Conservation (phyloP, 805 yeast species). For the Kuraishia ogatae region DNA sequence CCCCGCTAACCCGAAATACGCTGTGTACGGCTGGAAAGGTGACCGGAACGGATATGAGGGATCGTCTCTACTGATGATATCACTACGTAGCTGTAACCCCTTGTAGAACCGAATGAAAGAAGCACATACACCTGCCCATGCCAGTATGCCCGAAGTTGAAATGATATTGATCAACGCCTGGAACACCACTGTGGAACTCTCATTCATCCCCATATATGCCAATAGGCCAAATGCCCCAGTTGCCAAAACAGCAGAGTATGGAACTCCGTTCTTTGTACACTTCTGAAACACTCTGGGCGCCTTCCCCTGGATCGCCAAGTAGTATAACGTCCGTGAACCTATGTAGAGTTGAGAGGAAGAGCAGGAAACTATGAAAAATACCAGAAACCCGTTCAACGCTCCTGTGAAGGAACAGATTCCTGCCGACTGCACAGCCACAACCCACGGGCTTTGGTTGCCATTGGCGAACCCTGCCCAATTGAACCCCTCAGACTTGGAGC, state of each 20-base stretch:
- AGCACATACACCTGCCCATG: slow-evolving; percentile 46
- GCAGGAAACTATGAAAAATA: slow-evolving; percentile 37
- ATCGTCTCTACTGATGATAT: slow-evolving; percentile 55
- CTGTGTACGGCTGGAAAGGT: slow-evolving; percentile 62
- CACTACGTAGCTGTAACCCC: slow-evolving; percentile 53
- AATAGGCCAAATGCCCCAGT: slow-evolving; percentile 46
- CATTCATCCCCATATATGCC: slow-evolving; percentile 42
- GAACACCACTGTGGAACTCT: slow-evolving; percentile 44
- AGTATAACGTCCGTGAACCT: slow-evolving; percentile 36
- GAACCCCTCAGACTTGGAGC: slow-evolving; percentile 27
- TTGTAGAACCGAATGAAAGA: slow-evolving; percentile 56
- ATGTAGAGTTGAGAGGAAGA: slow-evolving; percentile 40
- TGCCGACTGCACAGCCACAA: slow-evolving; percentile 38
- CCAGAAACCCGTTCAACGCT: slow-evolving; percentile 33
- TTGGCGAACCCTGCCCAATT: slow-evolving; percentile 22
- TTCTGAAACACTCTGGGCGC: slow-evolving; percentile 34
- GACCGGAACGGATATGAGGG: slow-evolving; percentile 60
- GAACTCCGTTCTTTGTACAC: slow-evolving; percentile 38
- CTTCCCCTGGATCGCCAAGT: slow-evolving; percentile 35
- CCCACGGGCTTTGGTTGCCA: slow-evolving; percentile 36
- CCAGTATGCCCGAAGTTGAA: slow-evolving; percentile 56
- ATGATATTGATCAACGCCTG: slow-evolving; percentile 49
- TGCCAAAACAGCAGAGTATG: slow-evolving; percentile 46
- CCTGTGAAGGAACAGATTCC: slow-evolving; percentile 32
- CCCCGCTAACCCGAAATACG: slow-evolving; percentile 53